Conservation (phyloP, 169 alveolate genomes). For the Amoebophrya sp. region DNA sequence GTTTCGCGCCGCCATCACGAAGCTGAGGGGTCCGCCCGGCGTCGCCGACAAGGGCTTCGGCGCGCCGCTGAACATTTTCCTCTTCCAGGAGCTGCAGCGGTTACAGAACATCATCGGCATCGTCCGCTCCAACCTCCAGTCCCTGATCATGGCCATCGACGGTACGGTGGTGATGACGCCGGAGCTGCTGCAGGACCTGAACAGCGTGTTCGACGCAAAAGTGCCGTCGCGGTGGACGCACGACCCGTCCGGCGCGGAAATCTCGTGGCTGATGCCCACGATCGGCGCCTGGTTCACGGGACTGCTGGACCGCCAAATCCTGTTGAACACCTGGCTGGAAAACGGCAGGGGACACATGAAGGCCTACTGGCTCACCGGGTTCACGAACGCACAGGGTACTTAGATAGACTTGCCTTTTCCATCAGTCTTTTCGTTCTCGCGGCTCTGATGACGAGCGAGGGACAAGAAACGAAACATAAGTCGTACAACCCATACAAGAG, state of each 20-base stretch:
- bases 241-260: conserved; percentile 92
- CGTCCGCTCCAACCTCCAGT: conserved; percentile 66
- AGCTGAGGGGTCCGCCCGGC: conserved; percentile 66
- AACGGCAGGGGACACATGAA: conserved; percentile 67
- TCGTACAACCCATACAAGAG: too few species aligned
- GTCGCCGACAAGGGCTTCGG: conserved; percentile 56
- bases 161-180: conserved; percentile 88
- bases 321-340: conserved; percentile 76
- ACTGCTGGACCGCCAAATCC: conserved; percentile 71
- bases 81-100: conserved; percentile 80
- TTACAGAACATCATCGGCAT: conserved; percentile 74
- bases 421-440: too few species aligned
- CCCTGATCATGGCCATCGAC: conserved; percentile 77
- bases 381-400: conserved; percentile 66
- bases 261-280: conserved; percentile 85
- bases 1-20: conserved; percentile 58
- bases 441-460: too few species aligned
- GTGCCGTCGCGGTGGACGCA: conserved; percentile 83
- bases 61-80: conserved; percentile 85
- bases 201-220: conserved; percentile 62
- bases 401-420: too few species aligned
- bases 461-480: too few species aligned
- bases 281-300: conserved; percentile 90
- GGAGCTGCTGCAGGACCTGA: conserved; percentile 72
- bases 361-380: conserved; percentile 82